Evolutionary conservation across 768 basidiomycete species (phyloP).

Genomic region (Lentinula raphanica): DNA sequence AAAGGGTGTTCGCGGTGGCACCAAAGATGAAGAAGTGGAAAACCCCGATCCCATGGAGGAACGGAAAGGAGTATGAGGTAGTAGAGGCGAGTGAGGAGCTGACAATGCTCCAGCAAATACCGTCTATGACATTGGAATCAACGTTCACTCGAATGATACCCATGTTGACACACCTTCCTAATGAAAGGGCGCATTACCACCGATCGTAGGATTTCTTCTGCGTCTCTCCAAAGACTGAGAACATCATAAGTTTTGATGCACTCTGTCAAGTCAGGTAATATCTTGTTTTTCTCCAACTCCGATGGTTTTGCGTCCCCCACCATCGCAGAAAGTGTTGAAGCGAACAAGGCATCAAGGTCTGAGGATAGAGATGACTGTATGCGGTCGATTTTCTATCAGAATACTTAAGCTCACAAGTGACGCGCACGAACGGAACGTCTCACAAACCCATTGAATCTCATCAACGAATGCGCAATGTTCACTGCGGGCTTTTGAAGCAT

Average conservation of each 20-base stretch:
- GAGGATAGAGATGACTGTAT: conserved; percentile 81
- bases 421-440: conserved; percentile 11
- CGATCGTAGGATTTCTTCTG: conserved; percentile 77
- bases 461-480: conserved; percentile 79
- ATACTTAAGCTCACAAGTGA: background rate
- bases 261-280: conserved; percentile 64
- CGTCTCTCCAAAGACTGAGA: conserved; percentile 78
- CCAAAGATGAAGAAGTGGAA: conserved; percentile 49
- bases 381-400: conserved; percentile 64
- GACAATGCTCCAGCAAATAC: conserved; percentile 67
- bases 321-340: conserved; percentile 49
- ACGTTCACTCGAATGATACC: background rate
- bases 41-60: conserved; percentile 31
- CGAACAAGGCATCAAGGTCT: conserved; percentile 82
- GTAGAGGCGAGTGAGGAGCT: conserved; percentile 66
- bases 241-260: conserved; percentile 77
- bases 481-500: conserved; percentile 71
- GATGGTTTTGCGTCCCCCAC: conserved; percentile 44
- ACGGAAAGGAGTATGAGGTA: conserved; percentile 72
- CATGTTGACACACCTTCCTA: conserved; percentile 49
- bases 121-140: conserved; percentile 40
- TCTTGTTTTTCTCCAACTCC: conserved; percentile 62
- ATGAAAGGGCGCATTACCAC: conserved; percentile 73
- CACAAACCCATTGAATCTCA: conserved; percentile 79
- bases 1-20: conserved; percentile 51